Evolutionary conservation across 345 rosid species (phyloP), one percentile per base, ranked within the genome.

Genomic region (Camelina sativa): DNA sequence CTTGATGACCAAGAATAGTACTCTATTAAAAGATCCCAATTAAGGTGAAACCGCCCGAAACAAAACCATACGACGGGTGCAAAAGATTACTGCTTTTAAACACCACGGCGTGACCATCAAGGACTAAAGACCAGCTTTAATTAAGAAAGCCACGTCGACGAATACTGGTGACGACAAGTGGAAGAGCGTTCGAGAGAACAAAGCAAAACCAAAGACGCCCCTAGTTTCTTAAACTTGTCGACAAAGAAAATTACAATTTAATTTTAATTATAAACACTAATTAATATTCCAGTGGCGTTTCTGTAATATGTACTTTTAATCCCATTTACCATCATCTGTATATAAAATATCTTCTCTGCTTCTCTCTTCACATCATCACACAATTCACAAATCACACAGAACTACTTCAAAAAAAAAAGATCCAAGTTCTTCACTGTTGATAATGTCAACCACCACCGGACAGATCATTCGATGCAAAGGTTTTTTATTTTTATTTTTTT

Each of bases 401-500:
- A 32, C 63, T 6, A 34, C 7, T 1, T 6, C 0, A 59, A 16
- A 44, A 8, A 19, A 5, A 17, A 61, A 47, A 51, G 19, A 68
- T 59, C 44, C 13, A 62, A 70, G 5, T 37, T 46, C 1, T 2
- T 35, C 60, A 64, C 62, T 54, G 32, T 44, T 37, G 55, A 69
- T 8, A 30, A 83, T 83, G 82, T 67, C 76, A 69, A 86, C 86
- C 1, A 86, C 86, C 1, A 87, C 72, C 8, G 89, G 94, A 69
- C 90, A 87, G 48, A 77, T 86, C 41, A 91, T 91, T 70, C 86
- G 85, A 34, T 91, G 92, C 91, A 87, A 82, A 83, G 97, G 94
- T 89, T 50, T 9, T 1, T 25, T 25, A 3, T 25, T 4, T 23
- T 2, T 23, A 1, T 3, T 25, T 25, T 25, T 25, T 25, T 0